These are phyloP conservation scores for Calvatia gigantea DNA, from an alignment of 768 basidiomycete species.

Conservation along the genomic window DNA sequence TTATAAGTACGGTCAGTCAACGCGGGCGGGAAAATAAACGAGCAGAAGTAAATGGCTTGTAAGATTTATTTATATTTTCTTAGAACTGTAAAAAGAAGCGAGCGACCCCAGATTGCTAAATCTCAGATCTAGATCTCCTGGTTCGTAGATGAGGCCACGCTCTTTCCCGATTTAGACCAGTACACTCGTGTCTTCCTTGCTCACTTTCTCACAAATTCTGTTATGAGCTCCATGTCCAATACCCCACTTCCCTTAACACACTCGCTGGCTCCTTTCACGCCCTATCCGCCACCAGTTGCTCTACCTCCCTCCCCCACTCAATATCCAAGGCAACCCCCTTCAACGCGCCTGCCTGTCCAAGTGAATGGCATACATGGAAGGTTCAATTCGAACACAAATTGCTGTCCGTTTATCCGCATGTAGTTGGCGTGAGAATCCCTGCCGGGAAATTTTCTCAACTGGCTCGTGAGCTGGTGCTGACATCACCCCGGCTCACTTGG, in stretches of 20 bases:
- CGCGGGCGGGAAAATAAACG: conserved; percentile 9
- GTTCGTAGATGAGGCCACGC: background rate
- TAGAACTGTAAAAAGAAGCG: background rate
- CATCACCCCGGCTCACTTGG: background rate
- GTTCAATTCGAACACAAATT: background rate
- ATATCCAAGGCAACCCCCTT: background rate
- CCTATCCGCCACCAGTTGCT: background rate
- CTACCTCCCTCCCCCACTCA: background rate
- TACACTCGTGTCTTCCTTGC: background rate
- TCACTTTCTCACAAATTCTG: background rate
- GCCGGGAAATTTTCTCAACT: conserved; percentile 1
- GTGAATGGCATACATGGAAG: background rate
- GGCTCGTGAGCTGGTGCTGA: conserved; percentile 9
- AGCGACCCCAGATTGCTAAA: background rate
- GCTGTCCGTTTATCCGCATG: conserved; percentile 12
- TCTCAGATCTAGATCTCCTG: conserved; percentile 5
- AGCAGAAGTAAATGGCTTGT: background rate
- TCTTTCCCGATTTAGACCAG: background rate
- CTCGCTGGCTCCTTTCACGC: background rate
- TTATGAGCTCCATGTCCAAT: background rate
- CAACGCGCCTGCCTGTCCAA: too few relatives aligned
- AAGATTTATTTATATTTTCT: conserved; percentile 11
- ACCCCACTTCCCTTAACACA: background rate
- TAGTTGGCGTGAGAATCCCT: conserved; percentile 2
- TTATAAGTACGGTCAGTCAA: conserved; percentile 1